Base-by-base conservation (phyloP, 805 yeast species). In the Candida boidinii region DNA sequence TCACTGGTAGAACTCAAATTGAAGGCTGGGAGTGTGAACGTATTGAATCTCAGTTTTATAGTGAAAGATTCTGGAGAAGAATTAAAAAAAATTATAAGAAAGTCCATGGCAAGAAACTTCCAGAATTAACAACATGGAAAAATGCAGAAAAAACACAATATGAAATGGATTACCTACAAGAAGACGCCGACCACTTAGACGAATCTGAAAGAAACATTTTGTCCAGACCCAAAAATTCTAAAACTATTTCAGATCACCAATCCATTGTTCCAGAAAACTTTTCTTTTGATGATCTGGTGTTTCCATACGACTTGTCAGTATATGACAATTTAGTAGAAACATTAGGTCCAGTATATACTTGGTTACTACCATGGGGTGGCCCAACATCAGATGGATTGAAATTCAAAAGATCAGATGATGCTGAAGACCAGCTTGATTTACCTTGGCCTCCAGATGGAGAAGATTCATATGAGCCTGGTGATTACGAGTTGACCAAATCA, bases 371-470 rank as follows among this genome's bases (percentile, higher is more conserved):
- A 0, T 83, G 79, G 75, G 77, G 81, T 2, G 50, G 46, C 3
- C 79, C 95, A 0, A 18, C 40, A 2, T 75, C 75, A 0, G 58
- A 69, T 42, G 96, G 96, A 0, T 48, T 70, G 31, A 47, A 47
- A 1, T 87, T 76, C 40, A 56, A 54, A 6, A 76, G 69, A 38
- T 29, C 33, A 6, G 84, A 78, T 22, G 50, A 68, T 13, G 68
- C 62, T 31, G 73, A 70, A 35, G 82, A 79, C 44, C 70, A 81
- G 38, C 56, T 79, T 33, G 70, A 73, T 1, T 58, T 80, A 25
- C 92, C 95, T 2, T 90, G 96, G 95, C 98, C 98, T 1, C 94
- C 95, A 1, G 94, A 86, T 57, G 87, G 85, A 5, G 77, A 77
- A 1, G 63, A 68, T 43, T 66, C 60, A 31, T 66, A 55, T 24